phyloP scores from a whole-genome alignment of 2,329 filamentous ascomycete species.

The Clonostachys solani region DNA sequence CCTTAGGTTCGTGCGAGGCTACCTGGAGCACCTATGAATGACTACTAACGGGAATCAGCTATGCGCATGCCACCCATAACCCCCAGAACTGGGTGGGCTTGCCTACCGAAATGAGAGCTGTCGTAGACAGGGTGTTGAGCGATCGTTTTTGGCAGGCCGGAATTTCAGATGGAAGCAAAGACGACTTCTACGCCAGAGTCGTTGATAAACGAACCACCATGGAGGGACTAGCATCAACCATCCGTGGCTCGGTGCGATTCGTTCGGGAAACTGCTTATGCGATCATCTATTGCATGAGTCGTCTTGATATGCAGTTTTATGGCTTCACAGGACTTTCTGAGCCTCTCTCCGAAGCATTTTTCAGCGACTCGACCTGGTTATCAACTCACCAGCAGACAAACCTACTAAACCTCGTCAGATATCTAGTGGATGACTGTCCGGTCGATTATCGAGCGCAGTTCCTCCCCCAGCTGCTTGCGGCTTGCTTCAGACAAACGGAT shows the following conservation, averaged over 20 bases:
- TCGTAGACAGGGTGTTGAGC: constrained; percentile 80
- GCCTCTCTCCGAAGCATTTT: constrained; percentile 79
- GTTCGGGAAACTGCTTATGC: constrained; percentile 93
- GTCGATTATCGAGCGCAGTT: constrained; percentile 73
- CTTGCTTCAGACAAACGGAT: constrained; percentile 83
- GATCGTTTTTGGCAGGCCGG: constrained; percentile 98
- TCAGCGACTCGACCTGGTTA: constrained; percentile 74
- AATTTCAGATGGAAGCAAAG: constrained; percentile 91
- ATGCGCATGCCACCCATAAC: constrained; percentile 90
- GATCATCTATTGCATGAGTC: constrained; percentile 89
- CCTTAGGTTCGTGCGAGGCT: constrained; percentile 48
- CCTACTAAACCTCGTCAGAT: constrained; percentile 82
- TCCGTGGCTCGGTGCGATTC: constrained; percentile 82
- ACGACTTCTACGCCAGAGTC: constrained; percentile 93
- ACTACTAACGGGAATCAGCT: constrained; percentile 36
- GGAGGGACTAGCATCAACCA: constrained; percentile 90
- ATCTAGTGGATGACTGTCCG: constrained; percentile 89
- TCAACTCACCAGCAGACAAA: constrained; percentile 93
- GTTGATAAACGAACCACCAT: constrained; percentile 83
- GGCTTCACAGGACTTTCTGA: constrained; percentile 79
- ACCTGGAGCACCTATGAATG: neutral
- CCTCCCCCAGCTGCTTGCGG: constrained; percentile 75
- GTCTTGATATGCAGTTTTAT: constrained; percentile 84
- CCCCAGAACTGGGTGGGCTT: constrained; percentile 77
- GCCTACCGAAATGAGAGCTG: constrained; percentile 67